A percentile compares a stretch with the other conserved stretches of the same genome.
Evolutionary conservation across 116 monocot species (phyloP).

Genomic region (Dioscorea cayenensis): DNA sequence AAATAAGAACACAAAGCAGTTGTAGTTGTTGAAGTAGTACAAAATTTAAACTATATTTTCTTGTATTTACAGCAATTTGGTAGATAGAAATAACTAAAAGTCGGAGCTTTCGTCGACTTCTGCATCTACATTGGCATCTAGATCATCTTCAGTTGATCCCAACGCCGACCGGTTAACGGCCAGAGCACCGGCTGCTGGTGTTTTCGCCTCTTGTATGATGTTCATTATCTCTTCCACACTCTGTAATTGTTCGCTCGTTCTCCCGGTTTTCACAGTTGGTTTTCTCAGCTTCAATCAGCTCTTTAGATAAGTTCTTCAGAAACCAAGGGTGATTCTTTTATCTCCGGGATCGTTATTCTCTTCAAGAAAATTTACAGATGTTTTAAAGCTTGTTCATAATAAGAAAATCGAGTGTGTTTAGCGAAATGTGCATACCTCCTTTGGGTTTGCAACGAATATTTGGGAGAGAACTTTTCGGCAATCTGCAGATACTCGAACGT

Average conservation of each 20-base stretch:
- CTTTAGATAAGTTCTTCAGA: slow-evolving; percentile 70
- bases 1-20: too few species aligned
- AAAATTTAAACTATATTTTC: too few species aligned
- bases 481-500: slow-evolving; percentile 62
- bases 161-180: background rate
- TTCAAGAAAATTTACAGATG: slow-evolving; percentile 11
- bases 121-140: background rate
- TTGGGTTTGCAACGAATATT: slow-evolving; percentile 78
- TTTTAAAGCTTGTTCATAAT: background rate
- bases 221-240: slow-evolving; percentile 62
- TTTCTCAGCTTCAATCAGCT: slow-evolving; percentile 35
- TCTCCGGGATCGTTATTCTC: slow-evolving; percentile 79
- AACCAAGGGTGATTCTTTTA: slow-evolving; percentile 84
- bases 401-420: background rate
- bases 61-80: too few species aligned
- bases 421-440: slow-evolving; percentile 36
- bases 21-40: too few species aligned
- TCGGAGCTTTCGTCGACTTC: background rate
- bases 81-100: background rate
- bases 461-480: slow-evolving; percentile 73
- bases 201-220: slow-evolving; percentile 71
- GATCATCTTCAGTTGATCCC: background rate
- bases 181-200: slow-evolving; percentile 16
- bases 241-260: slow-evolving; percentile 17
- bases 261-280: slow-evolving; percentile 8